Conservation (phyloP, 2,329 filamentous ascomycete species). For the Stagonosporopsis cucurbitacearum region DNA sequence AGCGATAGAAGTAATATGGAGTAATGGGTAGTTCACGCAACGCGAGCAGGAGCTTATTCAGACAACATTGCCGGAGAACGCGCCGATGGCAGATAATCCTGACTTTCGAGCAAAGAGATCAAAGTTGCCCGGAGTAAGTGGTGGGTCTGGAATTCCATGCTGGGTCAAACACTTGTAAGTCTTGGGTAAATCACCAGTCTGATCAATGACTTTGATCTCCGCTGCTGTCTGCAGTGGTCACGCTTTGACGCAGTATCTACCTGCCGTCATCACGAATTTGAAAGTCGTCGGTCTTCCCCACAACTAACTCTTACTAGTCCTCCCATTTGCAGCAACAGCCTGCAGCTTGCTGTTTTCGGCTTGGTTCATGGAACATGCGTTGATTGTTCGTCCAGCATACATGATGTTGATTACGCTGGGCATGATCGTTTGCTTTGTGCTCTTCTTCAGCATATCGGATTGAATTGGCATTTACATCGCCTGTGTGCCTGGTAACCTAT, state of each 20-base stretch:
- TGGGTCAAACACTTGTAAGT: slow-evolving; percentile 50
- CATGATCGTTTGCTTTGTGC: slow-evolving; percentile 53
- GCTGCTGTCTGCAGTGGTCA: slow-evolving; percentile 38
- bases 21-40: slow-evolving; percentile 47
- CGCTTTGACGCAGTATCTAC: slow-evolving; percentile 52
- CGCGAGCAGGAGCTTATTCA: slow-evolving; percentile 53
- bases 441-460: slow-evolving; percentile 49
- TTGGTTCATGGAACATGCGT: slow-evolving; percentile 51
- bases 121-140: slow-evolving; percentile 45
- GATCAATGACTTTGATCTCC: background rate
- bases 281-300: slow-evolving; percentile 52
- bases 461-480: slow-evolving; percentile 52
- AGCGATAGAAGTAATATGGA: slow-evolving; percentile 46
- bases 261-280: slow-evolving; percentile 52
- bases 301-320: slow-evolving; percentile 57
- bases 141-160: slow-evolving; percentile 49
- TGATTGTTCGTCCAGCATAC: slow-evolving; percentile 51
- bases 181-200: slow-evolving; percentile 34
- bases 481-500: slow-evolving; percentile 54
- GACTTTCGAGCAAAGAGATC: slow-evolving; percentile 48
- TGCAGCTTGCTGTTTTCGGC: slow-evolving; percentile 50
- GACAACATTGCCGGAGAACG: slow-evolving; percentile 48
- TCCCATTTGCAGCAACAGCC: slow-evolving; percentile 50
- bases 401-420: slow-evolving; percentile 52
- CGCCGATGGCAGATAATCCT: slow-evolving; percentile 48